Base-by-base conservation (phyloP, 768 basidiomycete species). In the Dacryopinax primogenitus region DNA sequence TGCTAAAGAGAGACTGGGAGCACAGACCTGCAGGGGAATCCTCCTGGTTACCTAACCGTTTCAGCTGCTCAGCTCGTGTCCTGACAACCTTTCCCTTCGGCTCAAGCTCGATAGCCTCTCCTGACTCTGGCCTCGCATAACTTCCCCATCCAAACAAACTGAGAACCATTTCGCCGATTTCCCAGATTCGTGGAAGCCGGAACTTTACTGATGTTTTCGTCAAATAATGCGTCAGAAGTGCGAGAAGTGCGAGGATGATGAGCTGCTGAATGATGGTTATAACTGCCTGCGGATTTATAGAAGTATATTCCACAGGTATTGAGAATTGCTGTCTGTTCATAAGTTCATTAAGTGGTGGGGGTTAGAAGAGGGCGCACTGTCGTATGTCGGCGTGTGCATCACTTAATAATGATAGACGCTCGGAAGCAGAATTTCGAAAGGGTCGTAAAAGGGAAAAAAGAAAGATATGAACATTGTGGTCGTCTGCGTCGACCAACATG, bases 401-500 rank as follows among this genome's bases (percentile, higher is more conserved):
- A n/a, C n/a, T n/a, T n/a, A n/a, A n/a, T n/a, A n/a, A 23, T 44
- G 4, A 44, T 15, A 23, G 36, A 37, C n/a, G n/a, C n/a, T 9
- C 41, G 41, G 41, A 18, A 18, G 41, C 41, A 44, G 41, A 44
- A 44, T 44, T 44, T 44, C 41, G 11, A 37, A 18, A 18, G 18
- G 36, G 36, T 9, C 36, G 36, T 37, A 18, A 18, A 18, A 37
- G 36, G 9, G 36, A 9, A 37, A 37, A 18, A 9, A 18, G 11
- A 37, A 37, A 18, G 9, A 18, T 9, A 18, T 18, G 18, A 37
- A 18, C 36, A 18, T 18, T 37, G 11, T 37, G 11, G 11, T 37
- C 36, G 11, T 37, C 36, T 18, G 11, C 36, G 36, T 9, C 36
- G 11, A 18, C 36, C 11, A 18, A 9, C 41, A 68, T 68, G 68